Base-by-base conservation (phyloP, 495 filamentous ascomycete species). In the Talaromyces stipitatus region DNA sequence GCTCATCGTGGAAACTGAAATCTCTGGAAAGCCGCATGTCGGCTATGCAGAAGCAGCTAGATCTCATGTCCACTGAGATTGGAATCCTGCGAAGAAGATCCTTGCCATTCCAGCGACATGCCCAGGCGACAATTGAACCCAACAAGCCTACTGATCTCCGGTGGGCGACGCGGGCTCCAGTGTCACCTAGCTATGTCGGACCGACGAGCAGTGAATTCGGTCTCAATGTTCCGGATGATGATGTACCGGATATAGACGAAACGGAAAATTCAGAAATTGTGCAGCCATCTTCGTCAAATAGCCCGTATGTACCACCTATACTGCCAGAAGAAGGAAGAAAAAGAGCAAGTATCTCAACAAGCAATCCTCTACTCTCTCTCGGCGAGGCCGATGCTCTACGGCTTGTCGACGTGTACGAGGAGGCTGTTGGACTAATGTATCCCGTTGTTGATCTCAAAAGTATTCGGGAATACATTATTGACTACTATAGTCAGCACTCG, bases 391-490 rank as follows among this genome's bases (percentile, higher is more conserved):
- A 95, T 60, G 80, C 88, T 47, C 64, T 89, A 8, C 80, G 87
- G 0, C 68, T 95, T 16, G 83, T 87, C 51, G 70, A 80, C 7
- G 76, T 91, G 1, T 88, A 88, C 64, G 85, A 91, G 51, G 86
- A 95, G 60, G 87, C 89, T 61, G 81, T 92, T 50, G 86, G 87
- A 10, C 71, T 88, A 45, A 92, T 92, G 88, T 95, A 92, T 66
- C 89, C 89, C 0, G 82, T 92, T 30, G 69, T 94, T 12, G 78
- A 87, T 61, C 84, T 92, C 38, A 82, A 88, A 22, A 75, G 76
- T 46, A 74, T 90, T 50, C 69, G 73, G 27, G 64, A 59, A 24
- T 76, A 74, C 38, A 68, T 70, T 11, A 55, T 61, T 8, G 72
- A 73, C 22, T 81, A 85, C 46, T 76, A 72, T 50, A 81, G 89